Percentiles rank a stretch among this genome's conserved stretches.
These are phyloP conservation scores for Boletus rufocinnamomeus DNA, from an alignment of 768 basidiomycete genomes.

Conservation along the genomic window DNA sequence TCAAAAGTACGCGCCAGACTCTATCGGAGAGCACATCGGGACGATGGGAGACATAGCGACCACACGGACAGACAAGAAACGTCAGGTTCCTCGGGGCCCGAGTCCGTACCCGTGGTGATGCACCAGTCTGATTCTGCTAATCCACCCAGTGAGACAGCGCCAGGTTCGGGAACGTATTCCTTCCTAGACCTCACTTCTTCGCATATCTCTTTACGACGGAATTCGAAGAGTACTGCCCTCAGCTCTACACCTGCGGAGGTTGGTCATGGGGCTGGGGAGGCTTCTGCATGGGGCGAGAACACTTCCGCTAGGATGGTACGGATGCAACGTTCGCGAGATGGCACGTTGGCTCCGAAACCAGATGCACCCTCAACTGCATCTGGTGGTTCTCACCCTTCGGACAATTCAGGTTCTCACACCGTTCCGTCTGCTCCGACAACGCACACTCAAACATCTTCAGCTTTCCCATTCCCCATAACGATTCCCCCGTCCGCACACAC, in stretches of 20 bases:
- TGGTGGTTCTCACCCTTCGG: slow-evolving; percentile 31
- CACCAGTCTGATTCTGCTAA: slow-evolving; percentile 22
- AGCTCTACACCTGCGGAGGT: slow-evolving; percentile 31
- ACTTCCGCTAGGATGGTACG: slow-evolving; percentile 20
- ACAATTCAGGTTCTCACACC: slow-evolving; percentile 21
- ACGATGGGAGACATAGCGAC: slow-evolving; percentile 29
- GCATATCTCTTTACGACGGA: slow-evolving; percentile 22
- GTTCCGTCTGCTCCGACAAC: slow-evolving; percentile 24
- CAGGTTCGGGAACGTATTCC: slow-evolving; percentile 35
- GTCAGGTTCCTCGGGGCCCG: slow-evolving; percentile 28
- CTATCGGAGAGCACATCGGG: slow-evolving; percentile 34
- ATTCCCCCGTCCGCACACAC: slow-evolving; percentile 45
- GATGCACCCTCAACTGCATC: slow-evolving; percentile 38
- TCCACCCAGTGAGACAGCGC: slow-evolving; percentile 24
- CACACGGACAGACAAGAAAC: slow-evolving; percentile 22
- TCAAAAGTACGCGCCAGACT: slow-evolving; percentile 34
- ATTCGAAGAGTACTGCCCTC: slow-evolving; percentile 31
- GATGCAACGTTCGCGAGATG: slow-evolving; percentile 23
- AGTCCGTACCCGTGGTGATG: slow-evolving; percentile 36
- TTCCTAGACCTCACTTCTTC: slow-evolving; percentile 36
- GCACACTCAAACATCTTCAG: slow-evolving; percentile 27
- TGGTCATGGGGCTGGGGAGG: slow-evolving; percentile 21
- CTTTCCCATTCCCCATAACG: slow-evolving; percentile 49
- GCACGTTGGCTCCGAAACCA: slow-evolving; percentile 22
- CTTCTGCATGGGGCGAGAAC: slow-evolving; percentile 20